Base-by-base conservation (phyloP, 192 early-diverging fungal genomes). In the Cetraspora pellucida region DNA sequence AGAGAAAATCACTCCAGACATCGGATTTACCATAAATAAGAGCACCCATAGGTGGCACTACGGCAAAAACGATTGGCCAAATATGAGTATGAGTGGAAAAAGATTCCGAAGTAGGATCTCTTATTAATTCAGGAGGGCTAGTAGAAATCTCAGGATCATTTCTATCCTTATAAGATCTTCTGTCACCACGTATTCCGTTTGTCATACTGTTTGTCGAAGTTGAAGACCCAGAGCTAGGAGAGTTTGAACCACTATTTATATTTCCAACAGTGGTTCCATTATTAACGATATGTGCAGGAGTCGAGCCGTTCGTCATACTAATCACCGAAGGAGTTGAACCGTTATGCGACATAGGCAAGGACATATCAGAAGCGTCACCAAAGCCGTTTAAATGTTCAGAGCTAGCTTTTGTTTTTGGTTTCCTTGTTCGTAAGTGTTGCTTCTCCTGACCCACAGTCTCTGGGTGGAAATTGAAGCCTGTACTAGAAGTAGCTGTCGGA, bases 61-160 rank as follows among this genome's bases (percentile, higher is more conserved):
- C 79, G 25, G 88, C 88, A 57, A 89, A 82, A 21, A 86, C 43
- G 47, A 89, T 89, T 2, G 88, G 88, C 88, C 88, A 90, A 59
- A 81, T 85, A 74, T 85, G 83, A n/a, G 82, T 77, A 25, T 80
- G 79, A 44, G 61, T 78, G 6, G 83, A 84, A 77, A 79, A 84
- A 30, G 80, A 78, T 4, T 77, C 46, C 0, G 49, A 28, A 30
- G 68, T 71, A 14, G 72, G 65, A 68, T 84, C 83, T 31, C 60
- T 54, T 21, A 76, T 30, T 23, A 54, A 8, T 76, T 76, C 63
- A 3, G 74, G 74, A 25, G 81, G 81, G 57, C 80, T 66, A 0
- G 61, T 59, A 10, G 83, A 59, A 14, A 79, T 71, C 1, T 74
- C 46, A 9, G 59, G 54, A 21, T 75, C 52, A 19, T 55, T 11